Evolutionary conservation across 2,329 filamentous ascomycete genomes (phyloP), one percentile per base, ranked within the genome.

Genomic region (Hymenoscyphus fructigenus): DNA sequence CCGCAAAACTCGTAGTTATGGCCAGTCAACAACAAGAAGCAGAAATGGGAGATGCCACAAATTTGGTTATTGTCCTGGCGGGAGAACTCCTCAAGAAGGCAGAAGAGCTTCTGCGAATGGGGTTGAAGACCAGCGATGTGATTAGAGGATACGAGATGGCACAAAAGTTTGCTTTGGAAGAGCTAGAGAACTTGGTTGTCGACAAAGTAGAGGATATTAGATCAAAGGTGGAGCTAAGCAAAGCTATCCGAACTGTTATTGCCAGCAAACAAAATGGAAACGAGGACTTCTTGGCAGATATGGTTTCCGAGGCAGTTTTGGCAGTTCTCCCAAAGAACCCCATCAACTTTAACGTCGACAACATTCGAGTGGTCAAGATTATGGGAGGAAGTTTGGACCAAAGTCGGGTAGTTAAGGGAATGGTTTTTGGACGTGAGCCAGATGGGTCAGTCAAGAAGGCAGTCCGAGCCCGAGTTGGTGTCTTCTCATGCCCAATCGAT

Each of bases 1-100:
- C 95, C 65, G 96, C 95, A 60, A 99, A 99, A 83, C 85, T 99
- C 70, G 83, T 99, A 62, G 95, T 99, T 73, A 99, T 99, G 96
- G 94, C 95, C 67, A 94, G 91, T 78, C 95, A 99, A 80, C 95
- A 99, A 82, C 96, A 99, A 81, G 96, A 99, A 79, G 88, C 93
- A 53, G 95, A 99, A 86, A 97, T 99, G 92, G 95, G 95, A 65
- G 96, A 99, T 81, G 95, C 92, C 63, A 99, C 95, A 65, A 99
- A 99, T 80, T 81, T 99, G 78, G 95, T 99, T 74, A 98, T 99
- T 75, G 85, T 99, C 62, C 83, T 99, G 68, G 95, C 95, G 5
- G 95, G 96, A 70, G 95, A 99, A 83, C 83, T 99, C 75, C 83
- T 99, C 73, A 93, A 91, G 82, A 98, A 99, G 83, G 96, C 96